A percentile compares a stretch with the other conserved stretches of the same genome.
These are phyloP conservation scores for Pichia sp. DNA, from an alignment of 1,139 yeast species.

Conservation along the genomic window DNA sequence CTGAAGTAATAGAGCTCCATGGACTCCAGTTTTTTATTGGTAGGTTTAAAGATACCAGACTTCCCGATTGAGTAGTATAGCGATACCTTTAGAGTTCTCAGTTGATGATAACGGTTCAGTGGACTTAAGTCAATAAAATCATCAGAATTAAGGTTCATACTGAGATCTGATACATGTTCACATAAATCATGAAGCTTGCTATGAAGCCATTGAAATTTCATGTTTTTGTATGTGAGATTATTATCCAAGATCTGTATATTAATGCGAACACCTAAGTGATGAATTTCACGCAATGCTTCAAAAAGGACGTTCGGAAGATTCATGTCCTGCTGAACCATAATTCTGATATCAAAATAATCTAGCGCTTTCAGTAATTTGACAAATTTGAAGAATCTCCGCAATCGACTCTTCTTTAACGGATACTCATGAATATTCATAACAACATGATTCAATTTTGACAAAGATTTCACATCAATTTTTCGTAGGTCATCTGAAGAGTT, in stretches of 20 bases:
- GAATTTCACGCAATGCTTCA: constrained; percentile 1
- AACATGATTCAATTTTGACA: constrained; percentile 1
- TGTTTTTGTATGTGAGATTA: constrained; percentile 6
- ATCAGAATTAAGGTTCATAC: constrained; percentile 5
- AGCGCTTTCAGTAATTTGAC: constrained; percentile 2
- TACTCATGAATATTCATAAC: constrained; percentile 5
- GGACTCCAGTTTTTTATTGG: constrained; percentile 2
- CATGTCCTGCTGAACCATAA: constrained; percentile 5
- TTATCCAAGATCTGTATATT: constrained; percentile 6
- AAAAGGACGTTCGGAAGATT: constrained; percentile 3
- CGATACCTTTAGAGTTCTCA: constrained; percentile 4
- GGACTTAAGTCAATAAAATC: constrained; percentile 3
- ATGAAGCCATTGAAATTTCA: constrained; percentile 8
- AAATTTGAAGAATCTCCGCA: constrained; percentile 3
- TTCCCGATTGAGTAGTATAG: constrained; percentile 5
- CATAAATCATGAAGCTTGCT: constrained; percentile 1
- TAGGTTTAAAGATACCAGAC: constrained; percentile 3
- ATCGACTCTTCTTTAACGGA: constrained; percentile 3
- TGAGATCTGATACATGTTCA: constrained; percentile 4
- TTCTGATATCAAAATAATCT: constrained; percentile 1
- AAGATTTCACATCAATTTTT: not conserved
- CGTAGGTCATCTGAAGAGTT: constrained; percentile 4
- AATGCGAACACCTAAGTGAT: not conserved
- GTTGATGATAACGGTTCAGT: not conserved
- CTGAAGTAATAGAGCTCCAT: constrained; percentile 9